Evolutionary conservation across 352 stramenopile species (phyloP), one percentile per base, ranked within the genome.

Genomic region (Pythium angustatum): DNA sequence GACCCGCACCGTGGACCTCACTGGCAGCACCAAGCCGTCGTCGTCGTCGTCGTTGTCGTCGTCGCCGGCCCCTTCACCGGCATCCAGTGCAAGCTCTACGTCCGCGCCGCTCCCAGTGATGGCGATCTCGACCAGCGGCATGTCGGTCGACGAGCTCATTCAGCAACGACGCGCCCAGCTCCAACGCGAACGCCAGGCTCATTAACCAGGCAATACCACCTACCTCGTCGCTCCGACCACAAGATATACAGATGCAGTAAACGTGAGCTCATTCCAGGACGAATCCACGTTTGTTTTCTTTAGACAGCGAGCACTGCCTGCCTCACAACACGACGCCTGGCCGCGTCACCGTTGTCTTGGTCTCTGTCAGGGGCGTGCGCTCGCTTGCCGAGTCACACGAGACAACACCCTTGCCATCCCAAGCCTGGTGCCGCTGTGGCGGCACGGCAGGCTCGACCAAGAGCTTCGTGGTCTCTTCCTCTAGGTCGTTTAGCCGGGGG

Each of bases 131-230:
- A 49, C 64, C 30, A 58, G 58, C 19, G 58, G 49, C 19, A 62
- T 87, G 41, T 88, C 76, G 4, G 77, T 91, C 12, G 83, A 93
- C 47, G 80, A 90, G 57, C 75, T 92, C 2, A 90, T 90, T 38
- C 78, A 88, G 49, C 81, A 90, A 36, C 76, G 81, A 45, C 80
- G 78, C 51, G 72, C 71, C 5, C 83, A 92, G 56, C 65, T 92
- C 19, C 81, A 90, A 52, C 79, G 78, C 27, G 81, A 90, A 43
- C 68, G 79, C 21, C 72, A 87, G 10, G 15, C 36, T 2, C 24
- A 61, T 31, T 70, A 56, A 38, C 15, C 15, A 31, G 27, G 8
- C 15, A 44, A 22, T n/a, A n/a, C n/a, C n/a, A n/a, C n/a, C n/a
- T n/a, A n/a, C n/a, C n/a, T n/a, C n/a, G n/a, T n/a, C n/a, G n/a